phyloP scores from a whole-genome alignment of 2,329 filamentous ascomycete genomes.

The Juglanconis oblonga region DNA sequence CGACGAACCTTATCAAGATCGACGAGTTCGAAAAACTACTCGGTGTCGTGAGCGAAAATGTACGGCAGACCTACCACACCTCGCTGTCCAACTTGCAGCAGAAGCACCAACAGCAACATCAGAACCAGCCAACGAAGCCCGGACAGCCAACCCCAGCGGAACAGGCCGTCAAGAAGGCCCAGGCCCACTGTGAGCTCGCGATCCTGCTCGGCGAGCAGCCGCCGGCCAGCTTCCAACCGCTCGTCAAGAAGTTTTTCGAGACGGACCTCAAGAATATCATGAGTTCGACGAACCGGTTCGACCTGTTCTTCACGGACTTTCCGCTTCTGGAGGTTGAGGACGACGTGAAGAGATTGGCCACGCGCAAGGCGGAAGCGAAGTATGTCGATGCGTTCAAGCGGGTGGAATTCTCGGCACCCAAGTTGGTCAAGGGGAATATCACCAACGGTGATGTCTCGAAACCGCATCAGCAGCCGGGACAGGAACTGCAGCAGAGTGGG shows the following conservation, averaged over 20 bases:
- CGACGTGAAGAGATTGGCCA: conserved; percentile 46
- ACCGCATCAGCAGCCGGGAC: conserved; percentile 2
- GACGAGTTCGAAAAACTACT: conserved; percentile 63
- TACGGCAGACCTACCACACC: conserved; percentile 48
- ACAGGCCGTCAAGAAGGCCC: conserved; percentile 41
- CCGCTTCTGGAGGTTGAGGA: conserved; percentile 65
- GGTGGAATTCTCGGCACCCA: conserved; percentile 55
- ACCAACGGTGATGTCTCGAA: neutral
- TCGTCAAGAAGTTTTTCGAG: conserved; percentile 65
- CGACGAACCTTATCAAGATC: conserved; percentile 53
- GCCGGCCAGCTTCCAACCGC: conserved; percentile 45
- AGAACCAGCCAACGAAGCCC: conserved; percentile 34
- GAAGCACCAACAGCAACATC: conserved; percentile 45
- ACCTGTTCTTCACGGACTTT: conserved; percentile 72
- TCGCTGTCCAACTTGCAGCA: conserved; percentile 42
- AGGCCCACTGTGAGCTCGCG: conserved; percentile 47
- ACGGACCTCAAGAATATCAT: conserved; percentile 57
- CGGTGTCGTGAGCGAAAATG: conserved; percentile 43
- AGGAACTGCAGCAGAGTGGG: conserved; percentile 27
- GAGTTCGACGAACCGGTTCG: conserved; percentile 59
- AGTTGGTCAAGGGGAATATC: conserved; percentile 25
- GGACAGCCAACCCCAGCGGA: conserved; percentile 35
- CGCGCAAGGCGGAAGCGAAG: conserved; percentile 33
- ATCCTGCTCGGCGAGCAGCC: conserved; percentile 50
- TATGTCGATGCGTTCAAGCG: conserved; percentile 58